Evolutionary conservation across 257 asterid species (phyloP).

Genomic region (Nyctanthes arbortristis): DNA sequence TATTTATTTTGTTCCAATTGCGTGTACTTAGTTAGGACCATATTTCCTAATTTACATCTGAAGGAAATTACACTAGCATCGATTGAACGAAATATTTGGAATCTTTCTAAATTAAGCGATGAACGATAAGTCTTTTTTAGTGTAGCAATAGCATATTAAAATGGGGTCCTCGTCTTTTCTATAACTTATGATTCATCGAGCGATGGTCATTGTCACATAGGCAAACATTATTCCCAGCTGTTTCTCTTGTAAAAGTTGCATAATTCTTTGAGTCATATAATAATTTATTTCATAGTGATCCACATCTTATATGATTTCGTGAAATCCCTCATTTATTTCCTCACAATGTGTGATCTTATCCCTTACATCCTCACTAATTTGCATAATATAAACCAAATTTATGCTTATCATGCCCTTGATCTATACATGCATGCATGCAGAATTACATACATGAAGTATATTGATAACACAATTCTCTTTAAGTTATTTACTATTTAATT

Average conservation of each 20-base stretch:
- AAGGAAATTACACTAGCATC: background rate
- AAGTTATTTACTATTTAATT: background rate
- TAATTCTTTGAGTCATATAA: too few relatives aligned
- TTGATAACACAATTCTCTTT: background rate
- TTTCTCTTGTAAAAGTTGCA: background rate
- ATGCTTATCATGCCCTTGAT: background rate
- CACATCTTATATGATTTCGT: too few relatives aligned
- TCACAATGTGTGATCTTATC: too few relatives aligned
- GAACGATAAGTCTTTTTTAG: background rate
- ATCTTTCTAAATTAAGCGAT: background rate
- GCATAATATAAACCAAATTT: background rate
- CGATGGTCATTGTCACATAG: background rate
- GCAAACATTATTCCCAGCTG: background rate
- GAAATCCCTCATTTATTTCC: too few relatives aligned
- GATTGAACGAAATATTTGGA: background rate
- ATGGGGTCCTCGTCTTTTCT: too few relatives aligned
- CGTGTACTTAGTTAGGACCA: conserved; percentile 21
- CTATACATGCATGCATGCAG: background rate
- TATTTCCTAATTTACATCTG: conserved; percentile 5
- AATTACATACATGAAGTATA: background rate
- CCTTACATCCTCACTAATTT: too few relatives aligned
- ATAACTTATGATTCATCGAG: too few relatives aligned
- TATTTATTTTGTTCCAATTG: background rate
- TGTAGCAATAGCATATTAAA: background rate
- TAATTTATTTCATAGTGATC: too few relatives aligned